Evolutionary conservation across 805 yeast species (phyloP), one percentile per base, ranked within the genome.

Genomic region (Danielozyma ontarioensis): DNA sequence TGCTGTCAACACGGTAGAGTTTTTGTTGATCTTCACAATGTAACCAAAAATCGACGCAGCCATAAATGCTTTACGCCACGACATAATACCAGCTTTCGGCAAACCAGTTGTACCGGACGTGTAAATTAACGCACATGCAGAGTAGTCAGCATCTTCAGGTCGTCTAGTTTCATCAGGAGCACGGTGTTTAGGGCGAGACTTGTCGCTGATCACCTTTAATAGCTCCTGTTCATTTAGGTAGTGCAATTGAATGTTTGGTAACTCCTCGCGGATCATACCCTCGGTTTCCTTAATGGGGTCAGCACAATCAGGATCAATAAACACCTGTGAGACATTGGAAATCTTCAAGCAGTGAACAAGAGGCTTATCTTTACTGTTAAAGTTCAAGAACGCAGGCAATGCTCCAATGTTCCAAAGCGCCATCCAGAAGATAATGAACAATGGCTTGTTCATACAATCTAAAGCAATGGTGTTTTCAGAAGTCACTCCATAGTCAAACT

Each of bases 71-170:
- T 88, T 89, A 48, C 87, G 72, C 96, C 96, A 88, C 4, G 93
- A 80, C 79, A 89, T 80, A 35, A 84, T 82, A 2, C 95, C 97
- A 4, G 96, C 83, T 57, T 89, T 89, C 12, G 97, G 97, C 40
- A 89, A 62, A 0, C 97, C 97, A 0, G 97, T 86, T 5, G 97
- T 90, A 25, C 97, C 97, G 0, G 95, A 84, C 1, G 97, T 89
- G 57, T 81, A 89, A 32, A 89, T 85, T 44, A 85, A 70, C 43
- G 80, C 72, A 14, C 83, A 80, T 3, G 90, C 73, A 35, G 76
- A 73, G 44, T 67, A 74, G 51, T 80, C 82, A 10, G 66, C 57
- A 32, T 78, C 77, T 6, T 59, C 58, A 6, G 76, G 73, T 43
- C 83, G 74, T 57, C 95, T 74, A 7, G 74, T 58, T 6, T 58